These are phyloP conservation scores for Starmerella kuoi DNA, from an alignment of 805 yeast genomes.

Conservation along the genomic window DNA sequence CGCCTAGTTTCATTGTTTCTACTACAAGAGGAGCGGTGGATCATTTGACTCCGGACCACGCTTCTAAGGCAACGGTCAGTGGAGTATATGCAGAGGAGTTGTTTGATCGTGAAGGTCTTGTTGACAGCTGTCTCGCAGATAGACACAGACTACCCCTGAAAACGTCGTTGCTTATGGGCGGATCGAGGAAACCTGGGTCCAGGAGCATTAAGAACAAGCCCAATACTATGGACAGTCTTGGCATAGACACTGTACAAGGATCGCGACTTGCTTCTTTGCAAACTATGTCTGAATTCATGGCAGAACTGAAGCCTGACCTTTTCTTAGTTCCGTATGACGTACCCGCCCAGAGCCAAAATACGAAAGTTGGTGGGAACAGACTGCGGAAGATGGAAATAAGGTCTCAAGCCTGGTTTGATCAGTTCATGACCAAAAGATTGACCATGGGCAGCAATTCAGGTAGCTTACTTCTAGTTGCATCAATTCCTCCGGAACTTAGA, in stretches of 20 bases:
- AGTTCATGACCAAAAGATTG: constrained; percentile 12
- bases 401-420: constrained; percentile 27
- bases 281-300: constrained; percentile 19
- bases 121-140: constrained; percentile 13
- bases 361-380: constrained; percentile 30
- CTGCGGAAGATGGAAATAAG: constrained; percentile 29
- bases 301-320: constrained; percentile 26
- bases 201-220: constrained; percentile 25
- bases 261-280: constrained; percentile 24
- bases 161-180: constrained; percentile 24
- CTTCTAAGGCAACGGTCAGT: constrained; percentile 22
- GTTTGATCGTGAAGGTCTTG: constrained; percentile 25
- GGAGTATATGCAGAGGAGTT: constrained; percentile 31
- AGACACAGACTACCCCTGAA: constrained; percentile 23
- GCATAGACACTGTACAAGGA: constrained; percentile 32
- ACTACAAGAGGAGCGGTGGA: constrained; percentile 34
- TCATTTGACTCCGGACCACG: constrained; percentile 34
- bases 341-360: constrained; percentile 24
- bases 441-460: background rate
- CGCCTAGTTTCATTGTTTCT: constrained; percentile 29
- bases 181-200: constrained; percentile 27
- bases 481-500: constrained; percentile 27
- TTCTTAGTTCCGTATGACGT: constrained; percentile 29
- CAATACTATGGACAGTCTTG: constrained; percentile 26
- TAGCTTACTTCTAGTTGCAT: constrained; percentile 23